Conservation (phyloP, 2,329 filamentous ascomycete species). For the Clonostachys sp. region DNA sequence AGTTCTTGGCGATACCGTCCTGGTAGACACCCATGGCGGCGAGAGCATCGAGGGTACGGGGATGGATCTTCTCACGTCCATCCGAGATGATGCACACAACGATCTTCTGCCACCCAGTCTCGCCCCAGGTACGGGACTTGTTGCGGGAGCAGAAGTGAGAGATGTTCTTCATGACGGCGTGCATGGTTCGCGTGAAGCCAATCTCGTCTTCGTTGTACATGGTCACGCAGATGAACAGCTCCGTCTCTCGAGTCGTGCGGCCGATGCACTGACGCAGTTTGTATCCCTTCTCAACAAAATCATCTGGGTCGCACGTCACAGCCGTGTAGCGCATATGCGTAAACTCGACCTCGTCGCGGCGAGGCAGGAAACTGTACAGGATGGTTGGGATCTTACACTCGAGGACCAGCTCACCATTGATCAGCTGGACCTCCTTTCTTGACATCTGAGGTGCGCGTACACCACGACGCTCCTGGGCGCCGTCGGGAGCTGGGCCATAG, state of each 20-base stretch:
- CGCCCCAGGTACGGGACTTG: constrained; percentile 94
- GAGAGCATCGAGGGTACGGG: constrained; percentile 85
- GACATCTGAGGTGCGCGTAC: constrained; percentile 83
- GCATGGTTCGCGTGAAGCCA: constrained; percentile 95
- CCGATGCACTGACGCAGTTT: constrained; percentile 90
- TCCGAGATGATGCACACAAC: constrained; percentile 96
- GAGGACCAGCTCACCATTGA: constrained; percentile 95
- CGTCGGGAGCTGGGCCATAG: constrained; percentile 83
- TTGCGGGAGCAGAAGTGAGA: constrained; percentile 91
- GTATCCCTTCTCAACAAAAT: constrained; percentile 85
- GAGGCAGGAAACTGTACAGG: constrained; percentile 91
- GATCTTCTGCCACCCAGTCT: constrained; percentile 97
- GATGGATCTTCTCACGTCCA: constrained; percentile 84
- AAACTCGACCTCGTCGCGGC: constrained; percentile 90
- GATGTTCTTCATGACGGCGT: constrained; percentile 98
- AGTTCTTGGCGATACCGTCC: constrained; percentile 96
- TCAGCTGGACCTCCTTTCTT: constrained; percentile 89
- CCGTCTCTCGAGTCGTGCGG: constrained; percentile 78
- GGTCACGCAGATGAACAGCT: constrained; percentile 93
- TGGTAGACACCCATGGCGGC: constrained; percentile 98
- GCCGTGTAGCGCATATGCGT: constrained; percentile 99
- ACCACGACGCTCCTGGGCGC: constrained; percentile 82
- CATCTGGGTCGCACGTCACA: constrained; percentile 95
- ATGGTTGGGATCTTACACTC: constrained; percentile 99
- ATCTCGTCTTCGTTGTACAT: constrained; percentile 99